A percentile compares a stretch with the other conserved stretches of the same genome.
Evolutionary conservation across 1,139 yeast species (phyloP).

Genomic region (Blastobotrys aristatus): DNA sequence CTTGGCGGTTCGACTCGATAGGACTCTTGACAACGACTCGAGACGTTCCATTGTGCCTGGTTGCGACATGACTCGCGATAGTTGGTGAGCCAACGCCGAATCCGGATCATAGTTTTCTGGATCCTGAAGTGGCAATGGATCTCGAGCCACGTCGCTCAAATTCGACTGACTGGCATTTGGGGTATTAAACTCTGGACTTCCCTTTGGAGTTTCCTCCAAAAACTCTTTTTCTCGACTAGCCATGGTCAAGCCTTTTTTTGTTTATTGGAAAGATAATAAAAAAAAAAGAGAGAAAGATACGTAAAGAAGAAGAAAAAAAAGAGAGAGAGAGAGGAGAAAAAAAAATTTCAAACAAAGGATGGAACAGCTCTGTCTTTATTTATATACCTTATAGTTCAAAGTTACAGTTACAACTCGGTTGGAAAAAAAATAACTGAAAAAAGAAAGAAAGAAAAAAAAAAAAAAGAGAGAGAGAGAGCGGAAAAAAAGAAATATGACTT

Average conservation of each 20-base stretch:
- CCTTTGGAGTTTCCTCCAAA: conserved; percentile 2
- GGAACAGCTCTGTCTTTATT: not conserved
- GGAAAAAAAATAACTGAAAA: not conserved
- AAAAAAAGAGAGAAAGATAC: not conserved
- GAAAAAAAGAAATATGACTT: no score
- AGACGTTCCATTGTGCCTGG: conserved; percentile 36
- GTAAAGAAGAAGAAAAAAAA: not conserved
- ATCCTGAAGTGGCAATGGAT: conserved; percentile 16
- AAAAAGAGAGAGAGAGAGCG: not conserved
- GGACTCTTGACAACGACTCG: conserved; percentile 40
- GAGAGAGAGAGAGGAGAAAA: not conserved
- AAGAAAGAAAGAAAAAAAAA: no score
- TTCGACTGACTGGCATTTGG: conserved; percentile 4
- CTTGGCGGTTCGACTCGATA: conserved; percentile 39
- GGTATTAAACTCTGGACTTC: conserved; percentile 7
- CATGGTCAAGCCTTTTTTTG: not conserved
- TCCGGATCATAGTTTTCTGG: conserved; percentile 19
- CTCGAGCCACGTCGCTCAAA: conserved; percentile 2
- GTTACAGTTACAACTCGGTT: not conserved
- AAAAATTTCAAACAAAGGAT: not conserved
- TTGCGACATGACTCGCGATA: conserved; percentile 23
- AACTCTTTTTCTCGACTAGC: not conserved
- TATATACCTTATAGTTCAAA: not conserved
- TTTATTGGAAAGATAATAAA: not conserved
- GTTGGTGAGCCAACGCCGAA: conserved; percentile 18